Conservation (phyloP, 2,329 filamentous ascomycete genomes). For the Neocucurbitaria cava region DNA sequence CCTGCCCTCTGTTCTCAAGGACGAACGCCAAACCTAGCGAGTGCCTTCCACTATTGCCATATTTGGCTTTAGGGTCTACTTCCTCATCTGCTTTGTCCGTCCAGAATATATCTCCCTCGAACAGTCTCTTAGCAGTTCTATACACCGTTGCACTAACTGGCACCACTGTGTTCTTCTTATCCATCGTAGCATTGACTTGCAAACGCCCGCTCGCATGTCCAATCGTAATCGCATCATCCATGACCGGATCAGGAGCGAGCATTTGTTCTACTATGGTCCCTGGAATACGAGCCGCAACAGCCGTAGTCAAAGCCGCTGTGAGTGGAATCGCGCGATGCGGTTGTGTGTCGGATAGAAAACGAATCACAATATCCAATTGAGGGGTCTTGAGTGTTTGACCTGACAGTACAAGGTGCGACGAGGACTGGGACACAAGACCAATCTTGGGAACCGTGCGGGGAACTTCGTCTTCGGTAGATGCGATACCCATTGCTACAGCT, state of each 20-base stretch:
- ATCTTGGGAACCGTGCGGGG: constrained; percentile 70
- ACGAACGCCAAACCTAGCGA: constrained; percentile 33
- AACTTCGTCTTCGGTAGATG: constrained; percentile 52
- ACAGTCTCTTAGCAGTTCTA: constrained; percentile 47
- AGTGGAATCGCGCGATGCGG: constrained; percentile 54
- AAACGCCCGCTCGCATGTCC: constrained; percentile 49
- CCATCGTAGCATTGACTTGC: constrained; percentile 46
- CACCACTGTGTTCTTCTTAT: constrained; percentile 26
- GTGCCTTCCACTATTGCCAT: constrained; percentile 16
- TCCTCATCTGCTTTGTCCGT: constrained; percentile 10
- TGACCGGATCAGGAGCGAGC: constrained; percentile 32
- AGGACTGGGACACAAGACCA: constrained; percentile 58
- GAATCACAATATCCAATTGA: constrained; percentile 49
- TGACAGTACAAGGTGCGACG: constrained; percentile 49
- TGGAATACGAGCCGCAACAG: constrained; percentile 48
- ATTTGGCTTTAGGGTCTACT: neutral
- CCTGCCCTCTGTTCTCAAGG: constrained; percentile 16
- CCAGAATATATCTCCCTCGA: constrained; percentile 44
- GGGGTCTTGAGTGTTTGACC: constrained; percentile 44
- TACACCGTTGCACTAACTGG: constrained; percentile 43
- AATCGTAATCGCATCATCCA: constrained; percentile 45
- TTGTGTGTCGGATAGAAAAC: constrained; percentile 54
- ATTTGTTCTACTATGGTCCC: constrained; percentile 47
- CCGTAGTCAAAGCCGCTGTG: constrained; percentile 52
- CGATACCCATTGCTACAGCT: constrained; percentile 68